Base-by-base conservation (phyloP, 768 basidiomycete genomes). In the Boletus reticulatus region DNA sequence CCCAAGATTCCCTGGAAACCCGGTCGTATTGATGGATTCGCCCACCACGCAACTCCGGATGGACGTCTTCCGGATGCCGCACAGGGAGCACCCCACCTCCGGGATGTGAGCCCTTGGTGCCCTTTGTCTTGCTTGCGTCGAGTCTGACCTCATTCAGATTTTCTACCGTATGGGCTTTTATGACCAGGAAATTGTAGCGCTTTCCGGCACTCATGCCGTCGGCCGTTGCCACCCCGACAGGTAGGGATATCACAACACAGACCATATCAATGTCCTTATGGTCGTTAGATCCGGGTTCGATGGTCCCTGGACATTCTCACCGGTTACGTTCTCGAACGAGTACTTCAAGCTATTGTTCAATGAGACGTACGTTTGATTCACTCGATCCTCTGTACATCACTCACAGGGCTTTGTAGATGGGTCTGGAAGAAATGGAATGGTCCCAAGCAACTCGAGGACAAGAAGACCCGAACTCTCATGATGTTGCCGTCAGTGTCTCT, bases 101-200 rank as follows among this genome's bases (percentile, higher is more conserved):
- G 96, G 59, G 79, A 85, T 55, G 87, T 89, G 60, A 67, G 80
- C n/a, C 74, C 19, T 38, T 16, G 0, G 8, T 20, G 39, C 49
- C 45, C 13, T 3, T 31, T 37, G 34, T 12, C 13, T 4, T 38
- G 37, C 29, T 44, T 19, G 11, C 12, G 14, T 14, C 34, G 14
- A 36, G 12, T 34, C 10, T 31, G 14, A 57, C 24, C 37, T 17
- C 41, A 13, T 36, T 48, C 16, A 80, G 78, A 83, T 88, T 72
- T 89, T 88, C 75, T 81, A 87, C 72, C 82, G 87, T 52, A 88
- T 88, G 87, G 87, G 86, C 50, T 95, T 98, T 80, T 89, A 94
- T 69, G 96, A 99, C 74, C 92, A 92, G 73, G 96, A 98, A 76
- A 98, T 98, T 48, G 95, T 97, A 57, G 92, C 93, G 52, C 89